Evolutionary conservation across 352 stramenopile genomes (phyloP), one percentile per base, ranked within the genome.

Genomic region (Globisporangium nunn): DNA sequence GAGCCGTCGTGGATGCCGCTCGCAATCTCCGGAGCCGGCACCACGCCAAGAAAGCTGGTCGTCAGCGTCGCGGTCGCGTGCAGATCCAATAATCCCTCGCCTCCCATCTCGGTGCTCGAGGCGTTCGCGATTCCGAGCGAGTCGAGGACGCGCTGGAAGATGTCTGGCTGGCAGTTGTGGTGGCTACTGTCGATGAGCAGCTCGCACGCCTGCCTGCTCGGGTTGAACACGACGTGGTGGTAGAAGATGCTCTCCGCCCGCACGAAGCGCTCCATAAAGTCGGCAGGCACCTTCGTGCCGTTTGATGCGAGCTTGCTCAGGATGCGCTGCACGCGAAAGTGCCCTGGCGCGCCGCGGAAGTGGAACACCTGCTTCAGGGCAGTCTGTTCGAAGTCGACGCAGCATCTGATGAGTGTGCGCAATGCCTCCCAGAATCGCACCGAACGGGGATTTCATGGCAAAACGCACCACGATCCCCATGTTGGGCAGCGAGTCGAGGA

Each of bases 201-300:
- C 47, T 85, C 72, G 45, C 78, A 87, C 7, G 52, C 54, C 11
- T 70, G 63, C 29, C 61, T 58, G 30, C 54, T 60, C 2, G 73
- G 54, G 52, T 91, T 86, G 69, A 87, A 91, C 53, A 91, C 54
- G 40, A 88, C 71, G 57, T 91, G 81, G 58, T 91, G 79, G 60
- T 74, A 90, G 59, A 91, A 91, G n/a, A 89, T 72, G 50, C 75
- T 74, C 56, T 91, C 81, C 6, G 79, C 79, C 18, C 77, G 73
- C 40, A 75, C 54, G 28, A 88, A 88, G 8, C 73, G 64, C 45
- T 77, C 62, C 52, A 78, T 59, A 50, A 87, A 91, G 23, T 73
- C 68, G 10, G 59, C 41, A 18, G 78, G 78, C 28, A 87, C 59
- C 33, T 77, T 82, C 0, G 67, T 73, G 43, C 72, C 71, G 0